A percentile compares a stretch with the other conserved stretches of the same genome.
Evolutionary conservation across 2,329 filamentous ascomycete genomes (phyloP).

Genomic region (Trichoderma koningii): DNA sequence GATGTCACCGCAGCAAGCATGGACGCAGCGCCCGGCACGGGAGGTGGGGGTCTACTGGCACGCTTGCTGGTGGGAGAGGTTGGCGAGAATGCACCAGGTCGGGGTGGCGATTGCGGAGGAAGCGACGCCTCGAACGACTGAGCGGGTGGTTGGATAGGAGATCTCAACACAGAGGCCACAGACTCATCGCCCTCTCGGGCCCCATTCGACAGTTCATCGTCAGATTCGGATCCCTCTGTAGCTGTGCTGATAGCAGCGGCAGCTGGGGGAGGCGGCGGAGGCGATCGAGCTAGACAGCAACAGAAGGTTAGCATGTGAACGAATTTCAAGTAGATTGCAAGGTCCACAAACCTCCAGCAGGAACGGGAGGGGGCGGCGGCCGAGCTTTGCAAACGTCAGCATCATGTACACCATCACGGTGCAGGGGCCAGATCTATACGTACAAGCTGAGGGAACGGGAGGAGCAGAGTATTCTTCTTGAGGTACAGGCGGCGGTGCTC

Average conservation of each 20-base stretch:
- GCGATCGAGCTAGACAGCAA: slow-evolving; percentile 59
- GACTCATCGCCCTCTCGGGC: slow-evolving; percentile 43
- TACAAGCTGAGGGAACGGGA: slow-evolving; percentile 63
- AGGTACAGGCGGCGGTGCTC: slow-evolving; percentile 48
- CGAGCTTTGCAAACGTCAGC: slow-evolving; percentile 16
- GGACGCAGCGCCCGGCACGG: slow-evolving; percentile 60
- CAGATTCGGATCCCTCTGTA: slow-evolving; percentile 80
- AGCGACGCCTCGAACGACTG: slow-evolving; percentile 29
- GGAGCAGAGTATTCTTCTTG: slow-evolving; percentile 57
- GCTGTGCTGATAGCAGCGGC: slow-evolving; percentile 61
- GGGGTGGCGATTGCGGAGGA: slow-evolving; percentile 41
- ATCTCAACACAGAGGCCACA: slow-evolving; percentile 37
- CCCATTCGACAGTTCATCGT: slow-evolving; percentile 75
- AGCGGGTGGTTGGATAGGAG: slow-evolving; percentile 45
- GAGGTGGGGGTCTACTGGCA: slow-evolving; percentile 59
- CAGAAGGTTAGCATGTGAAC: slow-evolving; percentile 32
- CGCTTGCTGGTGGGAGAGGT: slow-evolving; percentile 56
- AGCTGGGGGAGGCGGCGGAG: slow-evolving; percentile 54
- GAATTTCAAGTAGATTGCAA: not conserved
- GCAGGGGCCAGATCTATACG: slow-evolving; percentile 39
- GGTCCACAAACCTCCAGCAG: slow-evolving; percentile 20
- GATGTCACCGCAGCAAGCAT: slow-evolving; percentile 52
- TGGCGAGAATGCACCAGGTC: slow-evolving; percentile 46
- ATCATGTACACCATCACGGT: not conserved
- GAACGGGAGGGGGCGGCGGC: slow-evolving; percentile 21